Percentiles rank a stretch among this genome's conserved stretches.
phyloP scores from a whole-genome alignment of 805 yeast species.

The Tetrapisispora iriomotensis region DNA sequence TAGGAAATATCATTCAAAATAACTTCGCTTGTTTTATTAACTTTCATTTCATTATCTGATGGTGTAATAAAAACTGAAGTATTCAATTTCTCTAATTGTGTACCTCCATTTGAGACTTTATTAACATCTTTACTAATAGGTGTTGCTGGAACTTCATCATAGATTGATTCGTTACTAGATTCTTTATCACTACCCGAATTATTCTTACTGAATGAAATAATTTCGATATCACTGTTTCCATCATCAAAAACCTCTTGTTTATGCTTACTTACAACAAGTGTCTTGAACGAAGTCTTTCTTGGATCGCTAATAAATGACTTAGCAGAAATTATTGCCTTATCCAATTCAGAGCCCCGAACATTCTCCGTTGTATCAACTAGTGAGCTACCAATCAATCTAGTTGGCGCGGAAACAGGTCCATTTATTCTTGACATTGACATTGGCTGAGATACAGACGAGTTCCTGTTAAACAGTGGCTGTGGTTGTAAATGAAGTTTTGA shows the following conservation, averaged over 20 bases:
- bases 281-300: constrained; percentile 23
- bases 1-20: constrained; percentile 33
- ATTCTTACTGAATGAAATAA: constrained; percentile 6
- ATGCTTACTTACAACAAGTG: constrained; percentile 18
- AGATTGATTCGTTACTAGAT: not conserved
- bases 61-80: no score
- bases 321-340: constrained; percentile 17
- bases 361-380: not conserved
- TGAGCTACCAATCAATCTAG: not conserved
- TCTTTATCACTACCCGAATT: not conserved
- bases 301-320: constrained; percentile 20
- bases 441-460: not conserved
- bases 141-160: not conserved
- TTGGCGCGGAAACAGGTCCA: not conserved
- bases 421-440: not conserved
- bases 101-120: not conserved
- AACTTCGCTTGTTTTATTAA: not conserved
- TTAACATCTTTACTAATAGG: not conserved
- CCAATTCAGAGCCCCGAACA: not conserved
- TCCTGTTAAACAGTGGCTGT: constrained; percentile 40
- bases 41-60: not conserved
- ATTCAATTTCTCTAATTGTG: no score
- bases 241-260: constrained; percentile 6
- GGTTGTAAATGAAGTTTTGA: constrained; percentile 60
- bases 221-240: constrained; percentile 2